Conservation (phyloP, 495 filamentous ascomycete genomes). For the Penicillium psychrofluorescens region DNA sequence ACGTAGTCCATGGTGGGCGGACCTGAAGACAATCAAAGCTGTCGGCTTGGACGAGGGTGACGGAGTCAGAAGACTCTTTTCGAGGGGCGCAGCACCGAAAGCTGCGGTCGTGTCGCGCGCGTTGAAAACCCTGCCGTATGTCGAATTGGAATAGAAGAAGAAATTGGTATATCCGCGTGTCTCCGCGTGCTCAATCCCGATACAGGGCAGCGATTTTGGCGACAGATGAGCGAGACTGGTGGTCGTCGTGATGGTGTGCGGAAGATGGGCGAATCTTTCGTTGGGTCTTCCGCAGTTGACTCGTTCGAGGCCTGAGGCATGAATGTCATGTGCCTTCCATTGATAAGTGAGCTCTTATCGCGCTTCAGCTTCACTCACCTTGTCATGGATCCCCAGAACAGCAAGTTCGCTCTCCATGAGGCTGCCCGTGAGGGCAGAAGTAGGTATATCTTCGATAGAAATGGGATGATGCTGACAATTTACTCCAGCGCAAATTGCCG, state of each 20-base stretch:
- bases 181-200: too few relatives aligned
- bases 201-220: background rate
- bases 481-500: conserved; percentile 51
- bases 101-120: conserved; percentile 7
- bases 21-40: conserved; percentile 2
- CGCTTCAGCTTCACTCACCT: conserved; percentile 10
- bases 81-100: conserved; percentile 1
- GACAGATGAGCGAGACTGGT: background rate
- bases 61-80: background rate
- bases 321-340: background rate
- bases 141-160: too few relatives aligned
- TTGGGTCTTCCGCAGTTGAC: background rate
- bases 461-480: conserved; percentile 4
- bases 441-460: conserved; percentile 30
- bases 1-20: conserved; percentile 24
- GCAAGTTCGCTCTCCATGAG: conserved; percentile 80
- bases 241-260: background rate
- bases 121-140: conserved; percentile 8
- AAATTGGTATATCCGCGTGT: too few relatives aligned
- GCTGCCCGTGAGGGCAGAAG: conserved; percentile 82
- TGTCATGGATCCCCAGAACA: conserved; percentile 35
- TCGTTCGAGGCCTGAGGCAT: conserved; percentile 16
- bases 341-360: conserved; percentile 14
- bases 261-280: too few relatives aligned
- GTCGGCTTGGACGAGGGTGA: background rate